phyloP scores from a whole-genome alignment of 306 rosid genomes.

The Vigna radiata region DNA sequence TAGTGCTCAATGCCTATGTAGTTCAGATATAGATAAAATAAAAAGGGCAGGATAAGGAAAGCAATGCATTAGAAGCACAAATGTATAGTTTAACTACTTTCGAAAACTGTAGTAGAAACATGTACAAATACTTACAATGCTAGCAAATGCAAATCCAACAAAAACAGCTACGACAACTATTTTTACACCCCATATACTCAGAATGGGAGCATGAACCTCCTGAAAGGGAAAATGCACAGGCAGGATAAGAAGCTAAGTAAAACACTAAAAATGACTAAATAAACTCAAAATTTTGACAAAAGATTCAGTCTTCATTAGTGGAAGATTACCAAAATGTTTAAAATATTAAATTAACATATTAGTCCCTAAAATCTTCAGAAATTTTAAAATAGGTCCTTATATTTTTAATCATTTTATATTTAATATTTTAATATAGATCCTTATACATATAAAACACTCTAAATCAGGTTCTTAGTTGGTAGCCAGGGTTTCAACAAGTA shows the following conservation, averaged over 20 bases:
- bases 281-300: constrained; percentile 33
- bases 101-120: constrained; percentile 5
- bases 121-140: constrained; percentile 76
- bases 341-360: neutral
- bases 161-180: constrained; percentile 77
- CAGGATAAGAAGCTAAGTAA: constrained; percentile 32
- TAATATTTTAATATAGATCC: neutral
- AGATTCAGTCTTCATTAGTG: constrained; percentile 21
- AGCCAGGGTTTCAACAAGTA: neutral
- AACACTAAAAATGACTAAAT: neutral
- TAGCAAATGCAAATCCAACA: constrained; percentile 79
- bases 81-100: constrained; percentile 38
- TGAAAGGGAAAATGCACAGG: constrained; percentile 51
- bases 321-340: constrained; percentile 5
- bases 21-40: constrained; percentile 40
- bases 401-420: neutral
- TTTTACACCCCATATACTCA: constrained; percentile 88
- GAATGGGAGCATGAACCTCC: constrained; percentile 97
- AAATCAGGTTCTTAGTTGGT: neutral
- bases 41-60: constrained; percentile 1
- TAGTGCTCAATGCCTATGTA: constrained; percentile 82
- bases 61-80: constrained; percentile 29
- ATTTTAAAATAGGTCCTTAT: neutral
- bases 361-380: constrained; percentile 1
- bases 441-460: neutral